Base-by-base conservation (phyloP, 1,284 basidiomycete genomes). In the Polyporus tsugae region DNA sequence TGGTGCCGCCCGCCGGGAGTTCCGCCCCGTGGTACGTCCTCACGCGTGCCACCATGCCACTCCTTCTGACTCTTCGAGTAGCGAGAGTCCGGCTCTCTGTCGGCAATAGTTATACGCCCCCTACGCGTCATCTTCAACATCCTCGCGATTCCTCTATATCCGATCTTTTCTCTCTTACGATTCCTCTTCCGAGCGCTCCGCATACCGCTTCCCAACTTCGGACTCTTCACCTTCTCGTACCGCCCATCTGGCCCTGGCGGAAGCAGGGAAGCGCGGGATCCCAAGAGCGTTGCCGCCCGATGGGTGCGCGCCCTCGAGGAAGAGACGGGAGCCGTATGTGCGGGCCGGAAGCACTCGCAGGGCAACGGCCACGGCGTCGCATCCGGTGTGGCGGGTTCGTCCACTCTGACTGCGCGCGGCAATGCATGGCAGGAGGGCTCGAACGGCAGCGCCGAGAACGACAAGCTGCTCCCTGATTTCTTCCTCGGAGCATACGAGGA, bases 401-500 rank as follows among this genome's bases (percentile, higher is more conserved):
- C 83, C 1, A 79, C 76, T 22, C 66, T 85, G 22, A 82, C 78
- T 41, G 52, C 73, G 10, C 69, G 78, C 25, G 63, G 70, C 5
- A 71, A 60, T 15, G 66, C 72, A 25, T 71, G 72, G 52, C 70
- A 74, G n/a, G 65, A 70, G 3, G 69, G 77, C 57, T 70, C 75
- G 55, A 63, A 55, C 71, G 36, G 71, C 38, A 52, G 19, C n/a
- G 22, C 6, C 17, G 69, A 65, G 11, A 22, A 60, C 38, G 85
- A 85, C 10, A 88, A 86, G 72, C 71, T 87, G 13, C 81, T 96
- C 0, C 95, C 95, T 0, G 92, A 95, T 69, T 96, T 98, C 81
- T 90, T 86, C 63, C 78, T 92, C 4, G 92, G 92, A 0, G 85
- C 89, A n/a, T 98, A 99, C 77, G 94, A 97, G 71, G 87, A 92